phyloP scores from a whole-genome alignment of 2,329 filamentous ascomycete species.

The Pyrenochaeta sp. region DNA sequence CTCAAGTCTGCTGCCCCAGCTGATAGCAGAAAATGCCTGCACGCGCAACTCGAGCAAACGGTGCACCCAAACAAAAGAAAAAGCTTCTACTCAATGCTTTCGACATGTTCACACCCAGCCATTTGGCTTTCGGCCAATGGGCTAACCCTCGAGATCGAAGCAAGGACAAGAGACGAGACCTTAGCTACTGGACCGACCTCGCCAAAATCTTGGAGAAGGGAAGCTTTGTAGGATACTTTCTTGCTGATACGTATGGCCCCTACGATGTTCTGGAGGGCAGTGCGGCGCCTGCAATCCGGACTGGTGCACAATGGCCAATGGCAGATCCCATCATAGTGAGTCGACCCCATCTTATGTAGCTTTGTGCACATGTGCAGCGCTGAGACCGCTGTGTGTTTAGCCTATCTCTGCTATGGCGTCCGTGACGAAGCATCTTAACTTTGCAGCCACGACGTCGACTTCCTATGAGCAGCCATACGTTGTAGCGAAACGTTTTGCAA shows the following conservation, averaged over 20 bases:
- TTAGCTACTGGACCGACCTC: slow-evolving; percentile 39
- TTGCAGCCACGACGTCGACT: slow-evolving; percentile 70
- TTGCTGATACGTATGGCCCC: slow-evolving; percentile 60
- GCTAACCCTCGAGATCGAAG: slow-evolving; percentile 19
- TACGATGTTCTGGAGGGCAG: slow-evolving; percentile 63
- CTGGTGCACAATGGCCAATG: slow-evolving; percentile 72
- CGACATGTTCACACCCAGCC: slow-evolving; percentile 33
- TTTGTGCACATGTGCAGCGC: not conserved
- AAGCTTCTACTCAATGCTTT: slow-evolving; percentile 50
- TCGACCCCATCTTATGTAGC: not conserved
- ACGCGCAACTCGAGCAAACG: not conserved
- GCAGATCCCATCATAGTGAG: slow-evolving; percentile 64
- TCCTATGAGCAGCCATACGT: slow-evolving; percentile 73
- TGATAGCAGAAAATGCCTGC: not conserved
- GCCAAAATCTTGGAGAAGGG: slow-evolving; percentile 40
- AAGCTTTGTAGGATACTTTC: slow-evolving; percentile 44
- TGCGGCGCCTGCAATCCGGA: slow-evolving; percentile 64
- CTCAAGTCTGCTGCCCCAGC: not conserved
- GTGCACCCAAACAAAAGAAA: slow-evolving; percentile 33
- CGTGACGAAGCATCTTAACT: slow-evolving; percentile 68
- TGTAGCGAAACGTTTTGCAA: slow-evolving; percentile 67
- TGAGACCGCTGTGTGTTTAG: slow-evolving; percentile 31
- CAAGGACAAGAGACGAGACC: slow-evolving; percentile 24
- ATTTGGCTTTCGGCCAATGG: slow-evolving; percentile 22
- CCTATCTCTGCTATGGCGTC: slow-evolving; percentile 71